Evolutionary conservation across 208 protist genomes (phyloP), one percentile per base, ranked within the genome.

Genomic region (Leishmania martiniquensis): DNA sequence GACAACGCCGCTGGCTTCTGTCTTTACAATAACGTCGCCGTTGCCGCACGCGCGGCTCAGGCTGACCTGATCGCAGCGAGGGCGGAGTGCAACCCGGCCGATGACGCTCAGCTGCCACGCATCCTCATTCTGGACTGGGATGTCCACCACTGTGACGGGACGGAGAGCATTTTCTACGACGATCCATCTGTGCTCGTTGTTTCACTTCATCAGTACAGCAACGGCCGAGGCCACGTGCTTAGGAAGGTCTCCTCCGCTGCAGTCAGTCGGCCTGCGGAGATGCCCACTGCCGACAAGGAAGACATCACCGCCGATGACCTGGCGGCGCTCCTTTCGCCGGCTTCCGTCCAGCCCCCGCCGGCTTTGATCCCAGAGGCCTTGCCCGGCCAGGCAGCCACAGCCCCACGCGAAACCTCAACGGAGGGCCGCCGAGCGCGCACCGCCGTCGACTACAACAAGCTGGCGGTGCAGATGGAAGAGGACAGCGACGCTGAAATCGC

Each of bases 51-150:
- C 34, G 89, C 81, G 20, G 93, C 91, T 12, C 96, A 98, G 84
- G 74, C 84, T 63, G 79, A 87, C 47, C 51, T 93, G 52, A 17
- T n/a, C 17, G 60, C 70, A 22, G n/a, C 32, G 63, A 39, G 4
- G 0, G 6, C 5, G 54, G n/a, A 32, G n/a, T 9, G 15, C 7
- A 25, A 37, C 9, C n/a, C 25, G 9, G n/a, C 17, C 39, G 49
- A 3, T 22, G 68, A 20, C 39, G n/a, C 47, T 42, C 55, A 73
- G 39, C 29, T n/a, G 51, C 87, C 89, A 7, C 88, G 88, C 1
- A 88, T 98, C 29, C 72, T 99, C 2, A 97, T 99, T 51, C 32
- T 99, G 49, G 98, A 99, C 83, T 99, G 96, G 97, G 97, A 99
- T 77, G 94, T 98, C 13, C 97, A 99, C 63, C 97, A 99, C 86